phyloP scores from a whole-genome alignment of 2,329 filamentous ascomycete species.

The Pseudocercospora pini-densiflorae region DNA sequence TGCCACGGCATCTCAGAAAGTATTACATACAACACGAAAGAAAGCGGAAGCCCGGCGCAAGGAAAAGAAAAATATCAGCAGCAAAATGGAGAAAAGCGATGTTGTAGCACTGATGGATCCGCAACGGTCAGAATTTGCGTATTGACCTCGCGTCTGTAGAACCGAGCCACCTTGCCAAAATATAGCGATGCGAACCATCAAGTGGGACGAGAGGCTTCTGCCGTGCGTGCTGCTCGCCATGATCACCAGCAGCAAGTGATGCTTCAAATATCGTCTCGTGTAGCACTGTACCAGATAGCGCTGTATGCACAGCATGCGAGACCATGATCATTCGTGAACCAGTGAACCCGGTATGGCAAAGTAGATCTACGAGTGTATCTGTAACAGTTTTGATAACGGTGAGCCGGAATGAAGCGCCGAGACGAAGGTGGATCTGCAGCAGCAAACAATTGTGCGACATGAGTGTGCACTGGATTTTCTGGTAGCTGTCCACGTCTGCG shows the following conservation, averaged over 20 bases:
- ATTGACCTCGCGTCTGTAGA: constrained; percentile 26
- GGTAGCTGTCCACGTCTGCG: constrained; percentile 21
- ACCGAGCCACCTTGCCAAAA: constrained; percentile 21
- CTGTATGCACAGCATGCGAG: constrained; percentile 5
- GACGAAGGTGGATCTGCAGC: constrained; percentile 25
- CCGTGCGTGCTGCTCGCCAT: constrained; percentile 23
- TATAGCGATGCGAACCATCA: constrained; percentile 18
- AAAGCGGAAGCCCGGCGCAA: constrained; percentile 26
- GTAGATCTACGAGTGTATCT: neutral
- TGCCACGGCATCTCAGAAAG: constrained; percentile 21
- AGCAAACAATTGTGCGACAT: constrained; percentile 33
- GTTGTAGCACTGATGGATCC: constrained; percentile 28
- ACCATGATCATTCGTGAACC: constrained; percentile 8
- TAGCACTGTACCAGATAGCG: constrained; percentile 11
- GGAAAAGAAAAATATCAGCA: constrained; percentile 17
- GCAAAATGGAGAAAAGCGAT: constrained; percentile 19
- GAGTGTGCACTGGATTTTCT: constrained; percentile 13
- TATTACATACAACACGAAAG: constrained; percentile 25
- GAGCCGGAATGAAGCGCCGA: constrained; percentile 16
- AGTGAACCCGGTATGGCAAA: constrained; percentile 5
- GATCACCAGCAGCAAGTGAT: constrained; percentile 4
- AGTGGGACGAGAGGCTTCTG: constrained; percentile 30
- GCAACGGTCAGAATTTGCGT: constrained; percentile 26
- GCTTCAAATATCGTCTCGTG: constrained; percentile 8
- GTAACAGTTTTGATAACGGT: constrained; percentile 11